These are phyloP conservation scores for Pestalotiopsis sp. DNA, from an alignment of 2,329 filamentous ascomycete genomes.

Conservation along the genomic window DNA sequence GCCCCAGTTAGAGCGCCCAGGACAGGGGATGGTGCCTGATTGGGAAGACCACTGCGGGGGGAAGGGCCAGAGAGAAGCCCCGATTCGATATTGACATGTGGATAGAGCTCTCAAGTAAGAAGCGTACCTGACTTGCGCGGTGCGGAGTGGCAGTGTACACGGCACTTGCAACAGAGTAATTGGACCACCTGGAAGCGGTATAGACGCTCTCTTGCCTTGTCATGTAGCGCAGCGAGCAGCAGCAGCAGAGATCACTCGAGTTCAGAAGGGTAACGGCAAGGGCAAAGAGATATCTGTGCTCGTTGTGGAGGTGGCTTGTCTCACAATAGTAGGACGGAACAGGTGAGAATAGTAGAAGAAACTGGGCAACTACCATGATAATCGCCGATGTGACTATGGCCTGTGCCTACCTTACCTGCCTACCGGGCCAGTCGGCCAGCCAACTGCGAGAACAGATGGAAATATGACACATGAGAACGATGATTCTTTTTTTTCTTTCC, in stretches of 20 bases:
- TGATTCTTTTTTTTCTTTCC: background rate
- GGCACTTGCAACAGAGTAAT: slow-evolving; percentile 21
- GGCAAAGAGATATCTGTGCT: too few species aligned
- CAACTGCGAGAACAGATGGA: slow-evolving; percentile 3
- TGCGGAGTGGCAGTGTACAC: slow-evolving; percentile 3
- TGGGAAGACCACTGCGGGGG: slow-evolving; percentile 32
- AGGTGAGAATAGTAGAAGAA: slow-evolving; percentile 18
- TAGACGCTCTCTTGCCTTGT: slow-evolving; percentile 7
- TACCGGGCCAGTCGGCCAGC: background rate
- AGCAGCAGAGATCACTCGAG: too few species aligned
- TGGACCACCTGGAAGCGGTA: slow-evolving; percentile 13
- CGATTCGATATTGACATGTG: slow-evolving; percentile 33
- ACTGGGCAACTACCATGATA: background rate
- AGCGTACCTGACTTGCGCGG: slow-evolving; percentile 1
- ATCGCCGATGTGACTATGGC: background rate
- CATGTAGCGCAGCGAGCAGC: slow-evolving; percentile 13
- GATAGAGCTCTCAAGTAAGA: slow-evolving; percentile 21
- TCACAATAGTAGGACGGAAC: slow-evolving; percentile 25
- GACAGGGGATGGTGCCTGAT: slow-evolving; percentile 30
- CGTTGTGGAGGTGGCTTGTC: slow-evolving; percentile 41
- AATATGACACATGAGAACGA: slow-evolving; percentile 12
- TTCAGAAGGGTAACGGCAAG: too few species aligned
- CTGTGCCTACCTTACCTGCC: background rate
- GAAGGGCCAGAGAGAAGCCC: slow-evolving; percentile 31
- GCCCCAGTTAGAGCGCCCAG: slow-evolving; percentile 30